Evolutionary conservation across 371 early-diverging fungal species (phyloP), one percentile per base, ranked within the genome.

Genomic region (Funneliformis caledonium): DNA sequence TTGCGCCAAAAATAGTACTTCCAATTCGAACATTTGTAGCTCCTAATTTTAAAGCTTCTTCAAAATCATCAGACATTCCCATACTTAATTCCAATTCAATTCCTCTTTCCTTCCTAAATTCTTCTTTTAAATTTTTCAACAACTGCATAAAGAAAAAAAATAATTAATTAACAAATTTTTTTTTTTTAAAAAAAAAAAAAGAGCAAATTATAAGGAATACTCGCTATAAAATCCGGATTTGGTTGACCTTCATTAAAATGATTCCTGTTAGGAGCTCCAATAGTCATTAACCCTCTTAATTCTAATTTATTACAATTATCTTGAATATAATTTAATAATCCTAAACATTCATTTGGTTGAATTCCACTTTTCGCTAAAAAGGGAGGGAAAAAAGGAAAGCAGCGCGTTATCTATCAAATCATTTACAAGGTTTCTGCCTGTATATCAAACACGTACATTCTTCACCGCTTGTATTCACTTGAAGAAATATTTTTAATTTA

Each of bases 61-160:
- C 89, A 88, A 92, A 98, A 86, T 98, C 98, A 77, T 90, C 93
- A n/a, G 97, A 96, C 98, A 98, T 98, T 50, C 98, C 98, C 96
- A 98, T 97, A 84, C 96, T 96, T 72, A 96, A 89, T 84, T 95
- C 96, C 72, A 97, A 86, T 43, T 72, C 75, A 10, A 42, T 37
- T n/a, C 52, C 64, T 12, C 64, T 33, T 33, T 2, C 22, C 19
- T 80, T 33, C 78, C 59, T 76, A 50, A 59, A 37, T 80, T 75
- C 62, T 37, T n/a, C 22, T 19, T 70, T 22, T 33, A 80, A 47
- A 50, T 80, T 78, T 45, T 47, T 72, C 16, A 61, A 65, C 6
- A 19, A 62, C 77, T 59, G 22, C 9, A 43, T 16, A 76, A 70
- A 47, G n/a, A 16, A 45, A 4, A 43, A 37, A 77, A 26, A 6